Conservation (phyloP, 306 rosid genomes). For the Cucumis cinereus region DNA sequence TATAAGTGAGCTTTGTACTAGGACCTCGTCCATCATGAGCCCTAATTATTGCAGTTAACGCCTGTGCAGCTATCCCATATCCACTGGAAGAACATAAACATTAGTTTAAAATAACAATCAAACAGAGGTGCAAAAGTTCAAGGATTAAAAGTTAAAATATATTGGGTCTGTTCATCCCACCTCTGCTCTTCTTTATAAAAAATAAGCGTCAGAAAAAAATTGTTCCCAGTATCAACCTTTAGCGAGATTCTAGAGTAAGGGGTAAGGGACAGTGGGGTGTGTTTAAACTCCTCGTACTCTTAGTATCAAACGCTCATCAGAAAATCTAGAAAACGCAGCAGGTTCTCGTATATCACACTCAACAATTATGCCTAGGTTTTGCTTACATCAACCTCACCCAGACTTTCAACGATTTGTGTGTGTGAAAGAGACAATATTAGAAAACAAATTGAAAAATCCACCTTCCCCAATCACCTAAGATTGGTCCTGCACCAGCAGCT, state of each 20-base stretch:
- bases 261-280: neutral
- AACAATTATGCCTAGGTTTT: neutral
- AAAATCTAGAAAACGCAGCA: neutral
- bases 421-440: neutral
- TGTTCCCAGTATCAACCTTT: neutral
- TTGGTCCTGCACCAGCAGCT: slow-evolving; percentile 95
- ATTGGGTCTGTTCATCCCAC: neutral
- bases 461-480: slow-evolving; percentile 99
- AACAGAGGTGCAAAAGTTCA: neutral
- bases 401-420: neutral
- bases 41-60: slow-evolving; percentile 66
- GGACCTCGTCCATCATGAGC: slow-evolving; percentile 90
- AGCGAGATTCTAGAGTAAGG: neutral
- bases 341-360: neutral
- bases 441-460: slow-evolving; percentile 10
- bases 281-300: neutral
- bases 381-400: neutral
- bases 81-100: slow-evolving; percentile 45
- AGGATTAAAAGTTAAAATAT: neutral
- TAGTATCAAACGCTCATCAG: neutral
- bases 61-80: slow-evolving; percentile 89
- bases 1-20: slow-evolving; percentile 43
- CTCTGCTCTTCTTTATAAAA: neutral
- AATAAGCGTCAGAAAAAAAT: neutral
- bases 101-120: neutral